Evolutionary conservation across 495 filamentous ascomycete species (phyloP), one percentile per base, ranked within the genome.

Genomic region (Letharia columbiana): DNA sequence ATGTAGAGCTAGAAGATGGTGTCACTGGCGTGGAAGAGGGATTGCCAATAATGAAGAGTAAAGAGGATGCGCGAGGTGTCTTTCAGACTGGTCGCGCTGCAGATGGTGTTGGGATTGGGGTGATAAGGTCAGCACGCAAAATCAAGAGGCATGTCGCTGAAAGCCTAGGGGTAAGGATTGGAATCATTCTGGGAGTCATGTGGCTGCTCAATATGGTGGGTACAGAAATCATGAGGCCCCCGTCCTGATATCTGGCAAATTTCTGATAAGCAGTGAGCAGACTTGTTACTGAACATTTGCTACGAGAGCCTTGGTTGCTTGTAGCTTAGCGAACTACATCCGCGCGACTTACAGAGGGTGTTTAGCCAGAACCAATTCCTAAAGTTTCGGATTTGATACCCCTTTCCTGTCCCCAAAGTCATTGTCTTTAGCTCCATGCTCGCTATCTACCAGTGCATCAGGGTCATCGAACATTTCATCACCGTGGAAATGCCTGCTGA

Each of bases 401-500:
- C 47, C 37, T 41, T 15, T 37, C 39, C 54, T 65, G 11, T 60
- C 31, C 33, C 23, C 33, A 11, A 60, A 28, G 2, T 18, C 42
- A 41, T 17, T 8, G 28, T 37, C 59, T 28, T 42, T 28, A 44
- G 20, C 3, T 42, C 6, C 39, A 18, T 42, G 20, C 59, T 37
- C 33, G 33, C 54, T 17, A 17, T 20, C 17, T 9, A 20, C 5
- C 7, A 3, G 15, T 20, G 33, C 17, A 20, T 57, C 31, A 57
- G 17, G 9, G 5, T 50, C 45, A n/a, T 63, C 41, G 71, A 91
- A 91, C 2, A 81, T 81, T 72, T 92, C 89, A 68, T 92, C 89
- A 11, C 89, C 89, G 47, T 82, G 83, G 66, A 92, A 91, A 69
- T 83, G 83, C 89, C 88, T 91, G 40, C 2, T 37, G 13, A 33